A percentile compares a stretch with the other conserved stretches of the same genome.
Conservation (phyloP, 257 asterid species). For the Solanum paucissectum region DNA sequence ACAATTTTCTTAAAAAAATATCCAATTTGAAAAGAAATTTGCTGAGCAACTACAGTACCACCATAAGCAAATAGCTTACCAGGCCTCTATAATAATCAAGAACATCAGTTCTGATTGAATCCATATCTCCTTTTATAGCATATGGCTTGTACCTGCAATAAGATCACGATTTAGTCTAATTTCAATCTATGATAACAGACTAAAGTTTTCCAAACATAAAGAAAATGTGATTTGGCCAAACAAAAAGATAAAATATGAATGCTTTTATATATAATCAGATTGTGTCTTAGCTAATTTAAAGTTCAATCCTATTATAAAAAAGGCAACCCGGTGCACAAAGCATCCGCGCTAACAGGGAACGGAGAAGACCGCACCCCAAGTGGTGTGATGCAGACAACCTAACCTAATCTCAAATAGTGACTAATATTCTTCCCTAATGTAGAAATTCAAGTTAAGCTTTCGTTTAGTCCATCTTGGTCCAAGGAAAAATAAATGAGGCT, state of each 20-base stretch:
- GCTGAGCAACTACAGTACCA: not conserved
- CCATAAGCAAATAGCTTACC: constrained; percentile 26
- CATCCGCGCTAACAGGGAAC: not conserved
- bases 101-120: constrained; percentile 78
- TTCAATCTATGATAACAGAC: not conserved
- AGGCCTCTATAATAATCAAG: constrained; percentile 41
- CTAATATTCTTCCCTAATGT: not conserved
- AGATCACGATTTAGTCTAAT: not conserved
- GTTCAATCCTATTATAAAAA: not conserved
- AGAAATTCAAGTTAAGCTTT: not conserved
- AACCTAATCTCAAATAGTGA: not conserved
- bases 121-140: constrained; percentile 85
- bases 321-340: not conserved
- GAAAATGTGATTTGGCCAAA: not conserved
- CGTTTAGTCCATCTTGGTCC: not conserved
- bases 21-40: not conserved
- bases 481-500: not conserved
- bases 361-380: not conserved
- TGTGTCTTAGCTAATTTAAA: not conserved
- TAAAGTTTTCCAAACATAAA: not conserved
- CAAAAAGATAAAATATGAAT: not conserved
- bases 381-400: not conserved
- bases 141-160: constrained; percentile 72
- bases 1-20: not conserved
- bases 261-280: not conserved